Base-by-base conservation (phyloP, 2,329 filamentous ascomycete species). In the Venturia oleaginea region DNA sequence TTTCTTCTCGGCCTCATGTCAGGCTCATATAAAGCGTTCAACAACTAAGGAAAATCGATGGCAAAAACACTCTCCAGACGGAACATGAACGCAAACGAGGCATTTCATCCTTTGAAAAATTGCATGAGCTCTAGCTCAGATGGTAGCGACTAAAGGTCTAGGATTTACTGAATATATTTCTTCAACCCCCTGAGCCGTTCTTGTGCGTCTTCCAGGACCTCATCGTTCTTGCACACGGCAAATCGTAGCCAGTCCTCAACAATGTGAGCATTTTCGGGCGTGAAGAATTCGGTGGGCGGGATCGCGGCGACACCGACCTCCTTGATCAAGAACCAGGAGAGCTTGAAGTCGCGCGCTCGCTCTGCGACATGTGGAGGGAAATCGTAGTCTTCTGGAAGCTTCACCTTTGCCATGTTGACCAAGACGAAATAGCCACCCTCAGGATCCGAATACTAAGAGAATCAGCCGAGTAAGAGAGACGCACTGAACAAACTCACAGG, bases 401-500 rank as follows among this genome's bases (percentile, higher is more conserved):
- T 86, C 65, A 99, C 91, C 73, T 93, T 92, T 65, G 85, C 81
- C 82, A 97, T 87, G 79, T 99, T 99, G 68, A 91, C 94, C 63
- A 99, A 85, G 46, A 99, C 91, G 73, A 99, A 99, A 80, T 99
- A 99, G 24, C 94, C 94, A 63, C 94, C 94, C 76, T 99, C 92
- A 4, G 94, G 94, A 66, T 96, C 89, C 1, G 91, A 93, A 79
- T 93, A 96, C 75, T 80, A 63, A 19, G 19, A 22, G 3, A 27
- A 42, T 63, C 22, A 65, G 59, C 57, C 6, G n/a, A 17, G 1
- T 17, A n/a, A 19, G 22, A 42, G 24, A 5, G 17, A 15, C 15
- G 15, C 10, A 27, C 2, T 15, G 32, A 27, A 19, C 24, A 17
- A 34, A 68, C 70, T 68, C 67, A 72, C 70, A 1, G 79, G 79